Conservation (phyloP, 2,329 filamentous ascomycete species). For the Ilyonectria destructans region DNA sequence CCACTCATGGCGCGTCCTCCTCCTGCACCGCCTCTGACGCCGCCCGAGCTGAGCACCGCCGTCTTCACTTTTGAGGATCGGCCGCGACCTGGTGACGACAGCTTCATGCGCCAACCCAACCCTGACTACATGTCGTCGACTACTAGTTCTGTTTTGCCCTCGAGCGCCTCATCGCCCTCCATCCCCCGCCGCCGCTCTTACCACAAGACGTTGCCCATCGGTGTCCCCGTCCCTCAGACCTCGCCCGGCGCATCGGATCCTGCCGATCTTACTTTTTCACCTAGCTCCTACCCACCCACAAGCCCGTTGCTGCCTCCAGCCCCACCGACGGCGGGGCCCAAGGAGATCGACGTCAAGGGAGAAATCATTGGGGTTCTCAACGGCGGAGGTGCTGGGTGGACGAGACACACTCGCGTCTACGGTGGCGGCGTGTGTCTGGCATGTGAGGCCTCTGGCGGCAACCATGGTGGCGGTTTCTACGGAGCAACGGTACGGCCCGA, state of each 20-base stretch:
- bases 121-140: slow-evolving; percentile 64
- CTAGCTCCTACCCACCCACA: slow-evolving; percentile 67
- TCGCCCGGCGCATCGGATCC: slow-evolving; percentile 44
- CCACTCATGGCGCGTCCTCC: slow-evolving; percentile 58
- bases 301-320: slow-evolving; percentile 66
- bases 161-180: slow-evolving; percentile 51
- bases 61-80: slow-evolving; percentile 62
- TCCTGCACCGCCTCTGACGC: slow-evolving; percentile 66
- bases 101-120: slow-evolving; percentile 65
- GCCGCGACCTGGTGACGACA: slow-evolving; percentile 50
- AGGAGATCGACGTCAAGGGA: slow-evolving; percentile 63
- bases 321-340: slow-evolving; percentile 53
- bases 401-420: slow-evolving; percentile 73
- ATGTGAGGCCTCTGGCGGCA: slow-evolving; percentile 65
- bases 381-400: slow-evolving; percentile 67
- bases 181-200: slow-evolving; percentile 62
- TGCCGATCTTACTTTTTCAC: slow-evolving; percentile 57
- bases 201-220: slow-evolving; percentile 59
- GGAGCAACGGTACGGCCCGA: slow-evolving; percentile 69
- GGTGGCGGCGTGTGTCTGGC: slow-evolving; percentile 72
- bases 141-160: slow-evolving; percentile 46
- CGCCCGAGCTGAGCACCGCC: slow-evolving; percentile 61
- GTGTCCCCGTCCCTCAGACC: slow-evolving; percentile 48
- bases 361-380: slow-evolving; percentile 68
- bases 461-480: slow-evolving; percentile 67